Percentiles rank a stretch among this genome's conserved stretches.
Conservation (phyloP, 1,139 yeast species). For the Pichia sp. region DNA sequence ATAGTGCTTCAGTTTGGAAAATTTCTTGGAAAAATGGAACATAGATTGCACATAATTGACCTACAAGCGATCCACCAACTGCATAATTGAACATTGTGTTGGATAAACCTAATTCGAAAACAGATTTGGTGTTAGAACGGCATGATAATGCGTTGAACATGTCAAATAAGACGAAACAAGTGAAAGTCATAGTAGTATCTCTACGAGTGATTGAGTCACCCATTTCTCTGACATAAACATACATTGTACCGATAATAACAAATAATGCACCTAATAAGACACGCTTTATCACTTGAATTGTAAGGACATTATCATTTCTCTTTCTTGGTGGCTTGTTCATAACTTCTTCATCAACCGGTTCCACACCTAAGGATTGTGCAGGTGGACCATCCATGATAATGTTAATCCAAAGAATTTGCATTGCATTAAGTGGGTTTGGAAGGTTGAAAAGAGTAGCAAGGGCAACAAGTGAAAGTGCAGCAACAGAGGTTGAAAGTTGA, state of each 20-base stretch:
- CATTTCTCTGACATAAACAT: slow-evolving; percentile 84
- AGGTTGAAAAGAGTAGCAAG: slow-evolving; percentile 81
- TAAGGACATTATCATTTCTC: slow-evolving; percentile 79
- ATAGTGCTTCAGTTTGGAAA: slow-evolving; percentile 91
- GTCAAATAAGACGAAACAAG: slow-evolving; percentile 92
- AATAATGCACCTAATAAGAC: slow-evolving; percentile 72
- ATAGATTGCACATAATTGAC: slow-evolving; percentile 93
- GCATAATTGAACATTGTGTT: slow-evolving; percentile 94
- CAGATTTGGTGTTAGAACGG: slow-evolving; percentile 81
- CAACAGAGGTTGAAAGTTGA: slow-evolving; percentile 93
- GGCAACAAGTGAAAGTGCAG: slow-evolving; percentile 88
- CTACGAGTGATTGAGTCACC: slow-evolving; percentile 82
- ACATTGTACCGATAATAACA: slow-evolving; percentile 79
- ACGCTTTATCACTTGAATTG: slow-evolving; percentile 63
- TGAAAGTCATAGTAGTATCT: slow-evolving; percentile 98
- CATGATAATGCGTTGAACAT: slow-evolving; percentile 95
- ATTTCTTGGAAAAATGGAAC: slow-evolving; percentile 87
- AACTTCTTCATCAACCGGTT: slow-evolving; percentile 93
- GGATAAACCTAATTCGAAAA: slow-evolving; percentile 73
- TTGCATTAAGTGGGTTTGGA: slow-evolving; percentile 96
- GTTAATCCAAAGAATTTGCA: slow-evolving; percentile 98
- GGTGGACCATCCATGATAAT: slow-evolving; percentile 99
- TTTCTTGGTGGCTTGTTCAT: slow-evolving; percentile 94
- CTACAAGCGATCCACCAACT: slow-evolving; percentile 82
- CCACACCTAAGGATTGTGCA: slow-evolving; percentile 96